Conservation (phyloP, 495 filamentous ascomycete species). For the Jackrogersella minutella region DNA sequence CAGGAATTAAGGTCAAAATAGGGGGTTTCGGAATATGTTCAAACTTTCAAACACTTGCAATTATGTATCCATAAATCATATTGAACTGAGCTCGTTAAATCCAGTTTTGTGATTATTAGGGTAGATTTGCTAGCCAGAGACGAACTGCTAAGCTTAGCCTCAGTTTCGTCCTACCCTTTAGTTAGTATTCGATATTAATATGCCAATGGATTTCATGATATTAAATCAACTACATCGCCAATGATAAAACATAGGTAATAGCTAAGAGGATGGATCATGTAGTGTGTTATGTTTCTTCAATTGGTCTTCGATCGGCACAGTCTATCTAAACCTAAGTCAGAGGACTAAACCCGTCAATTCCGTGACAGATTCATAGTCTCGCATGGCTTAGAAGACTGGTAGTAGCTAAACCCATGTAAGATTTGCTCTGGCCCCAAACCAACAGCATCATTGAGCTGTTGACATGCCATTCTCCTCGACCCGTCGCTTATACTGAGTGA, state of each 20-base stretch:
- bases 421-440: constrained; percentile 14
- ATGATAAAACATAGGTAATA: not conserved
- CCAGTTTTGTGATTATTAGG: not conserved
- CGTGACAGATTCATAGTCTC: constrained; percentile 10
- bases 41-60: not conserved
- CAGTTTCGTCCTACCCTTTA: not conserved
- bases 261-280: not conserved
- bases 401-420: constrained; percentile 20
- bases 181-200: not conserved
- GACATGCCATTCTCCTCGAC: constrained; percentile 26
- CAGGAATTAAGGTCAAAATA: not conserved
- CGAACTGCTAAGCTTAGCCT: not conserved
- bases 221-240: not conserved
- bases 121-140: not conserved
- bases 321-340: constrained; percentile 31
- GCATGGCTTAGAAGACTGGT: constrained; percentile 13
- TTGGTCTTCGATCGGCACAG: constrained; percentile 18
- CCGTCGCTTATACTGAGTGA: constrained; percentile 35
- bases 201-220: not conserved
- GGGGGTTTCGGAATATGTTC: not conserved
- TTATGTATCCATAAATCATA: not conserved
- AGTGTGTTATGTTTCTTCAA: not conserved
- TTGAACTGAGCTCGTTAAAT: not conserved
- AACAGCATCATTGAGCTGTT: constrained; percentile 10
- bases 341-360: constrained; percentile 18